Base-by-base conservation (phyloP, 2,329 filamentous ascomycete genomes). In the Colletotrichum sojae region DNA sequence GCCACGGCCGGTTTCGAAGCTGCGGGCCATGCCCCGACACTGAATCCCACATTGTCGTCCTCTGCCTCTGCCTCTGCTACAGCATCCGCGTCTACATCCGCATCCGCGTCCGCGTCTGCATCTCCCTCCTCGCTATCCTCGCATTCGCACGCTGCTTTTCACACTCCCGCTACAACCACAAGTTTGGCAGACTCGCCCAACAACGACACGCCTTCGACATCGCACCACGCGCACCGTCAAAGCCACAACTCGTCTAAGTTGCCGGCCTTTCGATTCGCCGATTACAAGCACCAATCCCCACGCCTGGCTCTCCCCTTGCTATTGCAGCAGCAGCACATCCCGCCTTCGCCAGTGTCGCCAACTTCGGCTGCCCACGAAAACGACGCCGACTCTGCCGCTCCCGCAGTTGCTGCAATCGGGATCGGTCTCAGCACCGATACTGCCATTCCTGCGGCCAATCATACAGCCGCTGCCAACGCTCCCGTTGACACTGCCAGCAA, bases 211-310 rank as follows among this genome's bases (percentile, higher is more conserved):
- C 69, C 57, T 69, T 67, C 55, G 27, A 68, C 57, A 70, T 75
- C 63, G 69, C 84, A 88, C 72, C 84, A 88, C 73, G 76, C 78
- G 52, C 86, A 88, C 76, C 85, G 86, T 63, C 84, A 85, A 72
- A 85, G 76, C 75, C 83, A 88, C 76, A 88, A 83, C 74, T 84
- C 85, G 46, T 88, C 86, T 70, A 88, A 88, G 73, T 78, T 88
- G 72, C 86, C 87, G 31, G 82, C 86, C 22, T 87, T 85, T 76
- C 86, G 86, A 67, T 86, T 86, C 74, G 83, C 81, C 72, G 86
- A 88, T 77, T 79, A 78, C 64, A 81, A 79, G 68, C 78, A 55
- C 77, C 80, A 63, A 58, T 63, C 52, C 57, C 49, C 63, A 69
- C 67, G 53, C 76, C 75, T 63, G 52, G 62, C 48, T 61, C 69